Percentiles rank a stretch among this genome's conserved stretches.
phyloP scores from a whole-genome alignment of 768 basidiomycete species.

The Russula sp. region DNA sequence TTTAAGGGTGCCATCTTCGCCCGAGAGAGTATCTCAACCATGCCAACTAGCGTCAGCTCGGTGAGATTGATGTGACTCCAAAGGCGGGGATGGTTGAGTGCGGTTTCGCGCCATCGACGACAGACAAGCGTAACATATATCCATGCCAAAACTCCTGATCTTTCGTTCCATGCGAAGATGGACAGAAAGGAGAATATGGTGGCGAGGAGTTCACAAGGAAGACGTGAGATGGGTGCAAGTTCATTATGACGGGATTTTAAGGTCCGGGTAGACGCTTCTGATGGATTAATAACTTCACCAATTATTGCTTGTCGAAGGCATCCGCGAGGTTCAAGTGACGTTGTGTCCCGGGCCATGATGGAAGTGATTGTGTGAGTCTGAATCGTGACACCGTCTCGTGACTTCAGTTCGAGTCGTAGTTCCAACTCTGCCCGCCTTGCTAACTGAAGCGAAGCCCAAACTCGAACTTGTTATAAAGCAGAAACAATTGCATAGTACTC shows the following conservation, averaged over 20 bases:
- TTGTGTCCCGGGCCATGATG: slow-evolving; percentile 4
- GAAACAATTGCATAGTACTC: no score
- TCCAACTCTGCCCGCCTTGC: no score
- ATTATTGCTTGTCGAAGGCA: slow-evolving; percentile 12
- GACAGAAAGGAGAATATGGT: slow-evolving; percentile 18
- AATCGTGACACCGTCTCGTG: no score
- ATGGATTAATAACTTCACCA: slow-evolving; percentile 5
- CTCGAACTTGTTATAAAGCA: no score
- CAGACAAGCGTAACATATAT: slow-evolving; percentile 22
- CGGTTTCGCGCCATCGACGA: slow-evolving; percentile 23
- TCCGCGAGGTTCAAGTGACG: neutral
- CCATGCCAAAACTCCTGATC: neutral
- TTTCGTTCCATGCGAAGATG: neutral
- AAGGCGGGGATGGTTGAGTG: slow-evolving; percentile 13
- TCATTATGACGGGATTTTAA: slow-evolving; percentile 17
- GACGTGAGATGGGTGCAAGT: slow-evolving; percentile 18
- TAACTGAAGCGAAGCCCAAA: no score
- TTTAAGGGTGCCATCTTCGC: slow-evolving; percentile 11
- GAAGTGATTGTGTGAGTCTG: no score
- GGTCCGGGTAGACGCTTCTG: neutral
- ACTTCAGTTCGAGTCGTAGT: no score
- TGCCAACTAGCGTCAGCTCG: neutral
- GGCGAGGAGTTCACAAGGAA: slow-evolving; percentile 12
- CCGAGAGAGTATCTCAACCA: slow-evolving; percentile 12
- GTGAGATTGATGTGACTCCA: slow-evolving; percentile 20